Evolutionary conservation across 1,139 yeast species (phyloP).

Genomic region (Torulaspora pretoriensis): DNA sequence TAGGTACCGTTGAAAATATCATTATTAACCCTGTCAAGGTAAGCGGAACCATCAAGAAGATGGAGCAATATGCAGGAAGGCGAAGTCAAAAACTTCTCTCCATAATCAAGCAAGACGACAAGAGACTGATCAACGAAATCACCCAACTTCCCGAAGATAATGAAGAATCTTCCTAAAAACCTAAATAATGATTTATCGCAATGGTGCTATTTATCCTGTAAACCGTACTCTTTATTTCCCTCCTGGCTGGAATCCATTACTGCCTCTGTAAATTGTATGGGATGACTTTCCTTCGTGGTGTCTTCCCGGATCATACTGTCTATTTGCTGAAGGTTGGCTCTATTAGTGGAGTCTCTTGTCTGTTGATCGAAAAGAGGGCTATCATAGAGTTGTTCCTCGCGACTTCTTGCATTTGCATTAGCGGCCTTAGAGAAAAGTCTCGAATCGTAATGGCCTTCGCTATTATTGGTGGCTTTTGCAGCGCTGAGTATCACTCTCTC

Average conservation of each 20-base stretch:
- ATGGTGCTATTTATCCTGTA: slow-evolving; percentile 11
- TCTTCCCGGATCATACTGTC: slow-evolving; percentile 36
- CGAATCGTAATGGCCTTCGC: slow-evolving; percentile 52
- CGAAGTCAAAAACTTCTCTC: slow-evolving; percentile 42
- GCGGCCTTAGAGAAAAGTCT: slow-evolving; percentile 49
- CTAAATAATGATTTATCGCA: neutral
- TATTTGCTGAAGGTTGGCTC: slow-evolving; percentile 35
- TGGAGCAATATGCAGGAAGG: slow-evolving; percentile 63
- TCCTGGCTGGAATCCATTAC: slow-evolving; percentile 22
- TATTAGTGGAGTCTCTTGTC: slow-evolving; percentile 48
- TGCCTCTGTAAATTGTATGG: slow-evolving; percentile 52
- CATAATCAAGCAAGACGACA: slow-evolving; percentile 20
- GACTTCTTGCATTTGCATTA: slow-evolving; percentile 38
- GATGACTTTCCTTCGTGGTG: slow-evolving; percentile 40
- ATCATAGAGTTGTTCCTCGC: slow-evolving; percentile 52
- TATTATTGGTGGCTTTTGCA: slow-evolving; percentile 40
- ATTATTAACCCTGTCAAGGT: slow-evolving; percentile 63
- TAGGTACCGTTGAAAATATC: slow-evolving; percentile 48
- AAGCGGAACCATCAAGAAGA: slow-evolving; percentile 84
- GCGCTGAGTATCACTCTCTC: slow-evolving; percentile 53
- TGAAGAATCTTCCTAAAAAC: slow-evolving; percentile 2
- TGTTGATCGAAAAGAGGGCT: slow-evolving; percentile 53
- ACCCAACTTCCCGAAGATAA: slow-evolving; percentile 18
- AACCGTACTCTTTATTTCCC: slow-evolving; percentile 30
- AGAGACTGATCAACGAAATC: slow-evolving; percentile 15